Evolutionary conservation across 805 yeast genomes (phyloP), one percentile per base, ranked within the genome.

Genomic region (Saccharomycopsis sp.): DNA sequence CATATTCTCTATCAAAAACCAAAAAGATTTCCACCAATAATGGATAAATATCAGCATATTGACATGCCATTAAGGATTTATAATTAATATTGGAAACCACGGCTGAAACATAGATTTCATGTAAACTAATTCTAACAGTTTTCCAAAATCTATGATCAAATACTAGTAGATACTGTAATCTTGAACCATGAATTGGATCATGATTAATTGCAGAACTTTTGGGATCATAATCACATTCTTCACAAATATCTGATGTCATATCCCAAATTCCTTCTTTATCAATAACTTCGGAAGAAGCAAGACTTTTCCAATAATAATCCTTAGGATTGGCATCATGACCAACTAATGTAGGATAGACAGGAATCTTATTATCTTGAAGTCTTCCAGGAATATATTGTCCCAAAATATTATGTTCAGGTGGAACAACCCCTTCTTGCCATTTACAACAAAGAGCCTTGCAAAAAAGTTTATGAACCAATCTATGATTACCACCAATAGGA

Each of bases 21-120:
- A 83, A 65, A 49, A 78, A 83, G 63, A 80, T 64, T 47, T 84
- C 84, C 1, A 82, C 75, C 13, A 84, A 59, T 6, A 72, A 68
- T 0, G 94, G 88, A 55, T 89, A 89, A 0, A 86, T 64, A 50
- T 86, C 94, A 32, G 86, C 81, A 52, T 86, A 87, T 50, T 86
- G 89, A 30, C 72, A 70, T n/a, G 81, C 77, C 31, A 82, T 61
- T n/a, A 78, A 54, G 23, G 67, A 56, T 52, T 77, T 78, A 54
- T 67, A 78, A 12, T 57, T 60, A 37, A 68, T 57, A 51, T 76
- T 76, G 12, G 84, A 72, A 14, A 84, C 74, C 44, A 85, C 58
- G 0, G 79, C 70, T 0, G 78, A 67, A 30, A 81, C 70, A 52
- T 74, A 79, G 42, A 84, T 58, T 48, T 76, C 84, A 44, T 80